Base-by-base conservation (phyloP, 495 filamentous ascomycete genomes). In the Paragyromitra xinjiangensis region DNA sequence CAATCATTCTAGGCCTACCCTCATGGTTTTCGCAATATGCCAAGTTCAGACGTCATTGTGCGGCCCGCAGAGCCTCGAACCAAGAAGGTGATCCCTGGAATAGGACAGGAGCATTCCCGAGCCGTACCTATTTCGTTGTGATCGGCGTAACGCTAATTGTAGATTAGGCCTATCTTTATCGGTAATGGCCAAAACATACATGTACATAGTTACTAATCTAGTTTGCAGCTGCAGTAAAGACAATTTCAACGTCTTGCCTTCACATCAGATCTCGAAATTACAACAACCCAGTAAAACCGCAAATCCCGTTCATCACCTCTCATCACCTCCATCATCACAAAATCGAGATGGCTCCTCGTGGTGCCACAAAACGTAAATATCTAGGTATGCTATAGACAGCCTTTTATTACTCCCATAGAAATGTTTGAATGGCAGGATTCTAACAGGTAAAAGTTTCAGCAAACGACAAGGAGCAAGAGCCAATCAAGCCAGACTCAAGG, bases 41-140 rank as follows among this genome's bases (percentile, higher is more conserved):
- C 62, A 73, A 66, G 63, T 55, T 29, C 29, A 67, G 42, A 71
- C 69, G 69, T 72, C 59, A 72, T 34, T 72, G 44, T 44, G 59
- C 69, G 44, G 69, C 69, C 69, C 48, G 69, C 69, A 64, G 69
- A 72, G 69, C 69, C 59, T 64, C 69, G 69, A 45, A 12, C 42
- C 53, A 62, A 48, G 56, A 58, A 34, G 29, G 4, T 53, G 37
- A 45, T 64, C 69, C 69, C 58, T 63, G 69, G 3, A 63, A 63
- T 64, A 39, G 39, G 66, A 62, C n/a, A 63, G 29, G 14, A 55
- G 3, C 58, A 64, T 64, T 51, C 45, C 26, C 29, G 29, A 34
- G 29, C 29, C 29, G 11, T 5, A 5, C 22, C 55, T 19, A 37
- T 66, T 19, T 73, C 51, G 26, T 37, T 53, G 40, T 37, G 72